Evolutionary conservation across 23 red algal genomes (phyloP).

Genomic region (Gracilariopsis chorda): DNA sequence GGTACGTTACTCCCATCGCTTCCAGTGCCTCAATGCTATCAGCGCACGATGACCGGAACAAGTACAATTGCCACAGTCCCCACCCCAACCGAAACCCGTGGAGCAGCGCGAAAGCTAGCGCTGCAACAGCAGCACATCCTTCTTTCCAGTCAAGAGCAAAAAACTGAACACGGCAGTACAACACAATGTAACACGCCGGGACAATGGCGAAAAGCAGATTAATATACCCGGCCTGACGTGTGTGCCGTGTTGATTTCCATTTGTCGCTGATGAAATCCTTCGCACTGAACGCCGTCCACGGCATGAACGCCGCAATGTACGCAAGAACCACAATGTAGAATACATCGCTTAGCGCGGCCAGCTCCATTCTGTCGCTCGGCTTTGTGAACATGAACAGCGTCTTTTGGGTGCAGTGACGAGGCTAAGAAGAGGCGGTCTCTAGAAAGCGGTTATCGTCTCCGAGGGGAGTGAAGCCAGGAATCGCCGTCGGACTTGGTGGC

Average conservation of each 20-base stretch:
- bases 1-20: background rate
- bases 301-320: constrained; percentile 10
- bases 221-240: background rate
- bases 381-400: no score
- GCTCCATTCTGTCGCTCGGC: background rate
- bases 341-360: background rate
- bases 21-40: background rate
- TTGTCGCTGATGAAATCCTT: background rate
- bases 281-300: constrained; percentile 1
- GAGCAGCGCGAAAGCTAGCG: constrained; percentile 2
- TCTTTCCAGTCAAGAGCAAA: background rate
- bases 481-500: no score
- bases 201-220: background rate
- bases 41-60: background rate
- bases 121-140: constrained; percentile 7
- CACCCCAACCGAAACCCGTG: background rate
- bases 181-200: background rate
- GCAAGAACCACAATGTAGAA: background rate
- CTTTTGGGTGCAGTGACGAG: no score
- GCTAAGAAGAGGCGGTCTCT: no score
- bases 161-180: constrained; percentile 4
- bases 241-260: background rate
- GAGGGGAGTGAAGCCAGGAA: no score
- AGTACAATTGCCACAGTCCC: constrained; percentile 1
- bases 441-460: no score